These are phyloP conservation scores for Cercospora beticola DNA, from an alignment of 2,329 filamentous ascomycete species.

Conservation along the genomic window DNA sequence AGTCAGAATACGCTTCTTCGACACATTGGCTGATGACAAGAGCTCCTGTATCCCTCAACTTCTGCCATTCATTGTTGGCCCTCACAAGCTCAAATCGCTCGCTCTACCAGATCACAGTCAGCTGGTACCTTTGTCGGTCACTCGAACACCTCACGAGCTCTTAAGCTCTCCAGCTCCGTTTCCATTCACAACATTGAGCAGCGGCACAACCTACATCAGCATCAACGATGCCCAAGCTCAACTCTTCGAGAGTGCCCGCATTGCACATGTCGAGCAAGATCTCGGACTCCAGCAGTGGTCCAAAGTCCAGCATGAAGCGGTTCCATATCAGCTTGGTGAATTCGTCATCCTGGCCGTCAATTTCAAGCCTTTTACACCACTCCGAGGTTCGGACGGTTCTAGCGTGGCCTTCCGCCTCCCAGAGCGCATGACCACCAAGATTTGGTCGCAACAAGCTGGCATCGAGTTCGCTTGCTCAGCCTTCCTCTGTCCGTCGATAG, in stretches of 20 bases:
- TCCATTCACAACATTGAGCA: constrained; percentile 20
- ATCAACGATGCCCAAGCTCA: constrained; percentile 17
- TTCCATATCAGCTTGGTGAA: constrained; percentile 18
- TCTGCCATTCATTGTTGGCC: constrained; percentile 17
- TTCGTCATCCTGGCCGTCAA: constrained; percentile 20
- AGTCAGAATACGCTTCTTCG: constrained; percentile 12
- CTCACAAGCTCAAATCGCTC: constrained; percentile 14
- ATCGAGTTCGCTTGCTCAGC: neutral
- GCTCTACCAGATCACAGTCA: constrained; percentile 15
- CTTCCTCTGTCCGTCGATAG: neutral
- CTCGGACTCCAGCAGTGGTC: constrained; percentile 21
- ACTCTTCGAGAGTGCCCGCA: constrained; percentile 19
- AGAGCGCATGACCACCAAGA: constrained; percentile 13
- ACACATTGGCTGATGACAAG: neutral
- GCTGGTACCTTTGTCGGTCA: constrained; percentile 9
- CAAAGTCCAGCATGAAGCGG: constrained; percentile 13
- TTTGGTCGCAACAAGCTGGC: constrained; percentile 1
- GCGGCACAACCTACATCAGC: constrained; percentile 15
- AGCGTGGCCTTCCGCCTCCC: constrained; percentile 48
- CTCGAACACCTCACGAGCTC: constrained; percentile 11
- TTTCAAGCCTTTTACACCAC: constrained; percentile 14
- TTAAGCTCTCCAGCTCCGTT: constrained; percentile 11
- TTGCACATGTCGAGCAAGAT: constrained; percentile 19
- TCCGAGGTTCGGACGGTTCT: constrained; percentile 28
- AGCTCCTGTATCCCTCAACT: constrained; percentile 5